Percentiles rank a stretch among this genome's conserved stretches.
Evolutionary conservation across 345 rosid genomes (phyloP).

Genomic region (Eucalyptus sideroxylon): DNA sequence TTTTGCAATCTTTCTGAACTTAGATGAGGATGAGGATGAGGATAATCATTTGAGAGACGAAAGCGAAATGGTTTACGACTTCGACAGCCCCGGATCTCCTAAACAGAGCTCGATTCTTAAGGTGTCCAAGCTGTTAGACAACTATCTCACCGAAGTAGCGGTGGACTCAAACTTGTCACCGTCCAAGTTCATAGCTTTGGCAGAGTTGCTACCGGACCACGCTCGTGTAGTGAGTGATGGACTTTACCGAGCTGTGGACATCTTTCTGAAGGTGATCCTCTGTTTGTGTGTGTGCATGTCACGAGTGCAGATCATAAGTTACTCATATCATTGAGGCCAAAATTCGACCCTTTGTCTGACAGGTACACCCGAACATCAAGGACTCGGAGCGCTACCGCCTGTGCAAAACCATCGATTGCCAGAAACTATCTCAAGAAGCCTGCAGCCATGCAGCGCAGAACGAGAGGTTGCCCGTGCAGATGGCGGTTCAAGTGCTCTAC

Average conservation of each 20-base stretch:
- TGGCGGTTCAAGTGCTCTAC: constrained; percentile 91
- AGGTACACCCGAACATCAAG: constrained; percentile 91
- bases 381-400: constrained; percentile 86
- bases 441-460: constrained; percentile 98
- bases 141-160: constrained; percentile 87
- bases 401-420: constrained; percentile 89
- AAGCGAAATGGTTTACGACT: constrained; percentile 73
- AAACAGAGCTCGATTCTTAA: constrained; percentile 88
- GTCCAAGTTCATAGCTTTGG: constrained; percentile 69
- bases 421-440: constrained; percentile 96
- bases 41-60: constrained; percentile 47
- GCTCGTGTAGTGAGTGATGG: constrained; percentile 90
- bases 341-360: neutral
- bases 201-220: constrained; percentile 90
- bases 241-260: constrained; percentile 82
- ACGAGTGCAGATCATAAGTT: neutral
- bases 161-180: constrained; percentile 65
- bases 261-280: constrained; percentile 66
- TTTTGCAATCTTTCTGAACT: constrained; percentile 74
- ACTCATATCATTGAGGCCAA: neutral
- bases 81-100: constrained; percentile 89
- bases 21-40: constrained; percentile 79
- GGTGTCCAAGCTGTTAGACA: constrained; percentile 88
- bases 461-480: constrained; percentile 89
- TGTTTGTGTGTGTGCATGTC: neutral